phyloP scores from a whole-genome alignment of 768 basidiomycete species.

The Podaxis pistillaris region DNA sequence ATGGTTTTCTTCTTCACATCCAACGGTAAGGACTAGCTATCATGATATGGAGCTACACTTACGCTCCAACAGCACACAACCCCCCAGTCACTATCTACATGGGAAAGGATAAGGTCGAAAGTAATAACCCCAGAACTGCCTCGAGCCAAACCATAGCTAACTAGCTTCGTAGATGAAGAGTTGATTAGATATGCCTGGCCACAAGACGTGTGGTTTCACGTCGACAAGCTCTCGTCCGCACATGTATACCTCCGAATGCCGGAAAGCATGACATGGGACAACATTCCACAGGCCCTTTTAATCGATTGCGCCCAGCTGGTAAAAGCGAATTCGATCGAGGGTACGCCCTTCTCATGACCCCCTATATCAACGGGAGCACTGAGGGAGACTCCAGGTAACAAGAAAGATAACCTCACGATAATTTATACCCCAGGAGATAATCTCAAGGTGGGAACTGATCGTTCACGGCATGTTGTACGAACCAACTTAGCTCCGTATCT shows the following conservation, averaged over 20 bases:
- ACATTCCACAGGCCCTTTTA: conserved; percentile 76
- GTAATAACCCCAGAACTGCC: conserved; percentile 39
- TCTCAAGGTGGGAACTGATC: conserved; percentile 62
- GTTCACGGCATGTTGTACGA: neutral
- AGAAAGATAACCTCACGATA: conserved; percentile 89
- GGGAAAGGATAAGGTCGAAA: conserved; percentile 97
- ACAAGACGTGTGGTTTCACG: conserved; percentile 92
- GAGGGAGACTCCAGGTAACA: conserved; percentile 69
- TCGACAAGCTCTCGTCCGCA: conserved; percentile 95
- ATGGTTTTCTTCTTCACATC: conserved; percentile 59
- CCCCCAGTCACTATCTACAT: conserved; percentile 83
- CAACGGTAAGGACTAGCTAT: conserved; percentile 27
- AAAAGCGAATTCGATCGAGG: conserved; percentile 97
- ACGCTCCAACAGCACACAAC: conserved; percentile 41
- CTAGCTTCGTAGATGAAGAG: conserved; percentile 74
- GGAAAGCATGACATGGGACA: conserved; percentile 80
- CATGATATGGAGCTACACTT: neutral
- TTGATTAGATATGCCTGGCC: conserved; percentile 91
- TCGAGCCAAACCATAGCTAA: conserved; percentile 19
- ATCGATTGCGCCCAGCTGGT: conserved; percentile 92
- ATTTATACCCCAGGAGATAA: conserved; percentile 95
- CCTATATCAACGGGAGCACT: neutral
- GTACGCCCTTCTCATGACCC: conserved; percentile 32
- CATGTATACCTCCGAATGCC: conserved; percentile 96
- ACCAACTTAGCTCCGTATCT: neutral